Base-by-base conservation (phyloP, 768 basidiomycete species). In the Rhodotorula paludigena region DNA sequence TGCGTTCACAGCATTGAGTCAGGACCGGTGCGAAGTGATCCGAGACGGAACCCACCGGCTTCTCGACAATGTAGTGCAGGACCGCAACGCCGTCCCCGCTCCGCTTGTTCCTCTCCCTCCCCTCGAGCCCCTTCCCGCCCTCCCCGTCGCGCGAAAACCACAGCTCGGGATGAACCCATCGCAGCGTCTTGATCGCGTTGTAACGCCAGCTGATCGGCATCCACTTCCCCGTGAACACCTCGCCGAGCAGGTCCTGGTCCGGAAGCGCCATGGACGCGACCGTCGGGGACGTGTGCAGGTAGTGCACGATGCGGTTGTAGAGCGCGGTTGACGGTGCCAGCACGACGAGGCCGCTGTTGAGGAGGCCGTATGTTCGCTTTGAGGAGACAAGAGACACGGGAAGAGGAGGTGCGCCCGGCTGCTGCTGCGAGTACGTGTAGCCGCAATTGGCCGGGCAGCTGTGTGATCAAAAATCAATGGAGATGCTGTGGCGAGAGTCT, bases 401-500 rank as follows among this genome's bases (percentile, higher is more conserved):
- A 10, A 80, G 79, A 14, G 83, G 85, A n/a, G 83, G 79, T 44
- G 79, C 80, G 42, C 32, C 30, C 23, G 2, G 2, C 39, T 60
- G 60, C 3, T 32, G 81, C 70, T 38, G 41, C 38, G 58, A 77
- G 23, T 82, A 78, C 14, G 87, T 87, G 77, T 91, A 87, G 30
- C 88, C 85, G 78, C 94, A 99, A 75, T 98, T 97, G 64, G 80
- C 85, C 20, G 94, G 92, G 42, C 84, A 82, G 93, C 94, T 97
- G 71, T 44, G 57, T 18, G 54, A 28, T 5, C 35, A n/a, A n/a
- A n/a, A n/a, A n/a, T n/a, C n/a, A n/a, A n/a, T n/a, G n/a, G n/a
- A n/a, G n/a, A n/a, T n/a, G n/a, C n/a, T n/a, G n/a, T n/a, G n/a
- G 6, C 38, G n/a, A 38, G 44, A 25, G 60, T 48, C 56, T 55